Evolutionary conservation across 768 basidiomycete species (phyloP).

Genomic region (Thelephora ganbajun): DNA sequence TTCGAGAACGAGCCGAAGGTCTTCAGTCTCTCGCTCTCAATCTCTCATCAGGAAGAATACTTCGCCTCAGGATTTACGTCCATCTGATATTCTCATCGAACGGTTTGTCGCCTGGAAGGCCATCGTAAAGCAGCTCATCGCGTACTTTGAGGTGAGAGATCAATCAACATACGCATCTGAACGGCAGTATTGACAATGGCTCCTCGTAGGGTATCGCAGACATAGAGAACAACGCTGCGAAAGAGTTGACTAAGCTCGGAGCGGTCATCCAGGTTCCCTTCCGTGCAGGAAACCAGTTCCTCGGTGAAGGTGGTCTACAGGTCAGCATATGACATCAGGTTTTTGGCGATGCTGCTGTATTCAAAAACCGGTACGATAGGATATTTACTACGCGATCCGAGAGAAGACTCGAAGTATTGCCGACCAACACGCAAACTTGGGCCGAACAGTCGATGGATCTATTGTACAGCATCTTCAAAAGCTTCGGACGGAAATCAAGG

Average conservation of each 20-base stretch:
- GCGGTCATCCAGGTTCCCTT: constrained; percentile 98
- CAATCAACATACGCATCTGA: neutral
- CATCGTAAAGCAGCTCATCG: constrained; percentile 90
- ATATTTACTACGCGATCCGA: constrained; percentile 83
- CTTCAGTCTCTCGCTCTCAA: constrained; percentile 66
- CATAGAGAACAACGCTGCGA: constrained; percentile 89
- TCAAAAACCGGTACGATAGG: constrained; percentile 27
- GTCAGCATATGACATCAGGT: constrained; percentile 19
- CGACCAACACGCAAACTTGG: constrained; percentile 93
- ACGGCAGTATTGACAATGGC: neutral
- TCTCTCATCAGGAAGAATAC: constrained; percentile 92
- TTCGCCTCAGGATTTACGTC: constrained; percentile 77
- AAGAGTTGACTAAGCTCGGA: constrained; percentile 85
- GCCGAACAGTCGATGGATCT: constrained; percentile 89
- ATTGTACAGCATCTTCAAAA: constrained; percentile 98
- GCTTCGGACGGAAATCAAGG: constrained; percentile 89
- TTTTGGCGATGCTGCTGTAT: neutral
- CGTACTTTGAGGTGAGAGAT: constrained; percentile 60
- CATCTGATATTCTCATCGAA: constrained; percentile 94
- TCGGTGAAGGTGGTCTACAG: constrained; percentile 95
- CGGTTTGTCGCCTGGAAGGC: constrained; percentile 90
- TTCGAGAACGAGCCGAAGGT: constrained; percentile 45
- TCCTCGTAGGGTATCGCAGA: constrained; percentile 45
- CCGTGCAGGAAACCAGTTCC: constrained; percentile 88
- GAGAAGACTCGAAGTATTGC: constrained; percentile 90